Conservation (phyloP, 805 yeast genomes). For the Kodamaea jinghongensis region DNA sequence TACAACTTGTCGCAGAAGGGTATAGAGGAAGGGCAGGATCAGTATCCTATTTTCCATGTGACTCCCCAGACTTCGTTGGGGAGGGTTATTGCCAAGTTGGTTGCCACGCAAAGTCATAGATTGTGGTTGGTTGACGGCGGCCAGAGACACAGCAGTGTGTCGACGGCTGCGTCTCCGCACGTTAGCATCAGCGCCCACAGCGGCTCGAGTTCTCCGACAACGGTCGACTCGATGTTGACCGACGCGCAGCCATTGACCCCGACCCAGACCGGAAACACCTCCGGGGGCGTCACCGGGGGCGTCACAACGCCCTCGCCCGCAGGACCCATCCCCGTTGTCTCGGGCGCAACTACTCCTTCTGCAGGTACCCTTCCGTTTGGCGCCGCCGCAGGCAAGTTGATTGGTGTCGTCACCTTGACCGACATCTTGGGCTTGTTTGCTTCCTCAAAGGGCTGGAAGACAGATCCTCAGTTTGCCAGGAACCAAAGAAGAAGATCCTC, state of each 20-base stretch:
- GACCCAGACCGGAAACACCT: neutral
- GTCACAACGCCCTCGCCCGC: neutral
- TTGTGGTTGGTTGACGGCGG: conserved; percentile 68
- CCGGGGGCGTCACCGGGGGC: conserved; percentile 3
- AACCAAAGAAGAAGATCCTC: conserved; percentile 76
- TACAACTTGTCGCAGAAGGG: conserved; percentile 87
- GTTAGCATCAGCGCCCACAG: neutral
- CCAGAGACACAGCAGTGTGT: conserved; percentile 8
- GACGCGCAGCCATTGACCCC: conserved; percentile 5
- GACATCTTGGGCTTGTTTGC: conserved; percentile 85
- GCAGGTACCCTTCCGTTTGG: conserved; percentile 25
- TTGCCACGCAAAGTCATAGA: conserved; percentile 92
- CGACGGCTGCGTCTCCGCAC: neutral
- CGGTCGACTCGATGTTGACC: conserved; percentile 19
- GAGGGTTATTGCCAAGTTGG: conserved; percentile 88
- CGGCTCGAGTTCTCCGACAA: conserved; percentile 17
- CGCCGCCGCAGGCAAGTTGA: conserved; percentile 73
- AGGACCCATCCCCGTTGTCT: neutral
- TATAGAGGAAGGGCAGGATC: conserved; percentile 90
- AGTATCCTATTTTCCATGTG: conserved; percentile 95
- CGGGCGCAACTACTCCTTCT: conserved; percentile 1
- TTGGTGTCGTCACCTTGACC: conserved; percentile 90
- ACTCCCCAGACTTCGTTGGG: conserved; percentile 75
- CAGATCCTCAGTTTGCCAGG: conserved; percentile 86
- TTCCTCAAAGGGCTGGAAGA: conserved; percentile 55